Evolutionary conservation across 352 stramenopile genomes (phyloP), one percentile per base, ranked within the genome.

Genomic region (Globisporangium heterothallicum): DNA sequence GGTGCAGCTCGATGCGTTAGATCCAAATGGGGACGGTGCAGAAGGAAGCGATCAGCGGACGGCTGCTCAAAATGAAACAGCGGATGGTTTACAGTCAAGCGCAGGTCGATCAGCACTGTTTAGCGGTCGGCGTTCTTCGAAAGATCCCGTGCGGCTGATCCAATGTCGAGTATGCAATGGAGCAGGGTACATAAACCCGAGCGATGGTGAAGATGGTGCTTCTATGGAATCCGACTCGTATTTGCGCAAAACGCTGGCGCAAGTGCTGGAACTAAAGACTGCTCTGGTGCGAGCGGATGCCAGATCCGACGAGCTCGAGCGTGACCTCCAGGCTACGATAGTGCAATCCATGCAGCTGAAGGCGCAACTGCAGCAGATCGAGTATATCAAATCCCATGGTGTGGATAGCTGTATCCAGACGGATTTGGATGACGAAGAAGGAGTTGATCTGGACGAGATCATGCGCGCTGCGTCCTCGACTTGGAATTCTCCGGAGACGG

Each of bases 181-280:
- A 1, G 68, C 69, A 12, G 76, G 76, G 1, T 85, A 79, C 57
- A 58, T 85, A 7, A 57, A 80, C 19, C 44, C 56, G 9, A 65
- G 56, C 1, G 49, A 52, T 26, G 45, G 25, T 7, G 30, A 32
- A 1, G 58, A 63, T 3, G 35, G 44, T 22, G 18, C 21, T 8
- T 26, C 53, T 6, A 21, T 36, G 8, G 74, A 79, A 25, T 49
- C 72, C 0, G 70, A 80, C 22, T 73, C 70, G 26, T 88, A 88
- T 43, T 42, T 88, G 26, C 63, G 76, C 18, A 84, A 78, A 43
- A 88, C 76, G 16, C 59, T 88, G 2, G 62, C 67, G 6, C 76
- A 85, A 52, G 76, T 87, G 7, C 52, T 87, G 0, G 74, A 87
- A 44, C 38, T 84, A 4, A 81, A 82, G 29, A 61, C 61, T 0